These are phyloP conservation scores for Aspergillus thermomutatus DNA, from an alignment of 2,329 filamentous ascomycete species.

Conservation along the genomic window DNA sequence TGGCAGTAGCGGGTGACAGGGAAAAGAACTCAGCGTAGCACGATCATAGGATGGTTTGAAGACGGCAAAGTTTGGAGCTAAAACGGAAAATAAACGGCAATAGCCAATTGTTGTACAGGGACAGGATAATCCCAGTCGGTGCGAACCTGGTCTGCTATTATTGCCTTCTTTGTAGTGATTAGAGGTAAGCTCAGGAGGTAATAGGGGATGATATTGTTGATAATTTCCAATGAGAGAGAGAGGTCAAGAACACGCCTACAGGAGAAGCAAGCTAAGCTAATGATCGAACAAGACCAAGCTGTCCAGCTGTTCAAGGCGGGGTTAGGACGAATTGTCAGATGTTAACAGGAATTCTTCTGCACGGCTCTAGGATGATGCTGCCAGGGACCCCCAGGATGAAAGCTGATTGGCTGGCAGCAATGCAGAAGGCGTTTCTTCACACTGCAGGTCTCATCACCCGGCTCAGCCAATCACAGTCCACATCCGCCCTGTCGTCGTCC, in stretches of 20 bases:
- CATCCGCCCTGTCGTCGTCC: conserved; percentile 1
- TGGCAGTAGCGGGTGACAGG: neutral
- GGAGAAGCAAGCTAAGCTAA: neutral
- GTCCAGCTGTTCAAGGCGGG: neutral
- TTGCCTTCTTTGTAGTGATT: neutral
- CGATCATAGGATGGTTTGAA: neutral
- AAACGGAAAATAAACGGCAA: neutral
- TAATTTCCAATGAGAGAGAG: neutral
- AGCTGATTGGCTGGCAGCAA: conserved; percentile 11
- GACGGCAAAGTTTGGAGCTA: neutral
- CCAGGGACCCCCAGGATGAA: neutral
- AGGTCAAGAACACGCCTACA: neutral
- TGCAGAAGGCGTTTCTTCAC: conserved; percentile 23
- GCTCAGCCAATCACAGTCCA: conserved; percentile 13
- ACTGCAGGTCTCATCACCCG: conserved; percentile 23
- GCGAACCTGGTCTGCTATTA: neutral
- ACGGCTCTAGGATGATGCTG: conserved; percentile 1
- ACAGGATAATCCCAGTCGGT: neutral
- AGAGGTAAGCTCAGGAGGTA: no score
- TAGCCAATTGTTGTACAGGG: conserved; percentile 2
- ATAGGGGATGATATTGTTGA: neutral
- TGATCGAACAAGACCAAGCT: neutral
- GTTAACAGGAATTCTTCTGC: conserved; percentile 1
- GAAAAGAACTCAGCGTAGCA: neutral
- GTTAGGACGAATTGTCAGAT: neutral